phyloP scores from a whole-genome alignment of 2,329 filamentous ascomycete genomes.

The Diaporthe sp. region DNA sequence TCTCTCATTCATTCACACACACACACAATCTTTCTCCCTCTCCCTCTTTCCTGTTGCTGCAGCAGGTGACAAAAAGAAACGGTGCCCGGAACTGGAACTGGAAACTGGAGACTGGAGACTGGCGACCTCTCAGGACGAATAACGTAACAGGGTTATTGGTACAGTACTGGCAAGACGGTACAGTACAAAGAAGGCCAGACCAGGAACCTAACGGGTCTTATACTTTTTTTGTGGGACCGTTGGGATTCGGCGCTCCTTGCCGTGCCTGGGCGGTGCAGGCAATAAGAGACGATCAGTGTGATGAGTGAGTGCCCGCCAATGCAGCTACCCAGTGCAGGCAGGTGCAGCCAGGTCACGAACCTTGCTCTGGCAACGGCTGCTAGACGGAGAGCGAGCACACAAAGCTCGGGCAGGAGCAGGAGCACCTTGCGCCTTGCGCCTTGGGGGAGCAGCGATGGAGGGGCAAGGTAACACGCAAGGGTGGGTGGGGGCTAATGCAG shows the following conservation, averaged over 20 bases:
- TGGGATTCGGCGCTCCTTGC: slow-evolving; percentile 20
- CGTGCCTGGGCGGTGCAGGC: slow-evolving; percentile 9
- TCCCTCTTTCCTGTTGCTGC: background rate
- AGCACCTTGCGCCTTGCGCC: slow-evolving; percentile 14
- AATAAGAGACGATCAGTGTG: slow-evolving; percentile 3
- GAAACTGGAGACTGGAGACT: slow-evolving; percentile 3
- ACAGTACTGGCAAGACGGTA: slow-evolving; percentile 32
- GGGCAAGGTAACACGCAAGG: slow-evolving; percentile 21
- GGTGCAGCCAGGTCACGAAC: slow-evolving; percentile 2
- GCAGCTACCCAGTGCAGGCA: slow-evolving; percentile 16
- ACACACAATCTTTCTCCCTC: background rate
- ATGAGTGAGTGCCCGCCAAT: slow-evolving; percentile 5
- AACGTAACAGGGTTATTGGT: slow-evolving; percentile 27
- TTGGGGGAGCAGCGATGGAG: slow-evolving; percentile 23
- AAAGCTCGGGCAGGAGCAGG: background rate
- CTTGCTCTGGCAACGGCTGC: slow-evolving; percentile 25
- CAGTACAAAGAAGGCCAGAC: slow-evolving; percentile 32
- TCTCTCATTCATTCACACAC: slow-evolving; percentile 23
- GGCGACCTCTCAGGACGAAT: slow-evolving; percentile 18
- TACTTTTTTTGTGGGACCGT: slow-evolving; percentile 38
- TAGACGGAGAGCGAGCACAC: background rate
- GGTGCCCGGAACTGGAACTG: slow-evolving; percentile 1
- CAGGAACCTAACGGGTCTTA: slow-evolving; percentile 37
- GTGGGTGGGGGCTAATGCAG: slow-evolving; percentile 31
- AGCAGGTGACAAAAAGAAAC: slow-evolving; percentile 4